phyloP scores from a whole-genome alignment of 345 rosid genomes.

The Corymbia maculata region DNA sequence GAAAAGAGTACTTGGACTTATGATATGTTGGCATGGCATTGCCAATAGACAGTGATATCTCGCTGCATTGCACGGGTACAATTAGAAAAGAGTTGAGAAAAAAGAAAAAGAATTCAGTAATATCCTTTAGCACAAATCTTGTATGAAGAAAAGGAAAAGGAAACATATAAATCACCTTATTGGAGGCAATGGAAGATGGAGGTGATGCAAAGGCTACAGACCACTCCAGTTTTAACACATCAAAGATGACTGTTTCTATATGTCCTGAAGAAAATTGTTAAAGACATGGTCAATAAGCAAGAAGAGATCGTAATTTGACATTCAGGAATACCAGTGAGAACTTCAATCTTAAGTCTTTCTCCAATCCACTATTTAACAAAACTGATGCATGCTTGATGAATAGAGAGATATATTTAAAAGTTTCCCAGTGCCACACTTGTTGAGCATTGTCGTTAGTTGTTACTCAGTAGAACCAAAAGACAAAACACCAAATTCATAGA shows the following conservation, averaged over 20 bases:
- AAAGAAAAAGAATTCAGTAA: not conserved
- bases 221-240: too few species aligned
- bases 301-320: not conserved
- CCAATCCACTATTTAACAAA: not conserved
- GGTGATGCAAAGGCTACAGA: slow-evolving; percentile 61
- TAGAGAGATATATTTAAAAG: not conserved
- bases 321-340: not conserved
- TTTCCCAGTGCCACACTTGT: not conserved
- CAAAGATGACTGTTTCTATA: too few species aligned
- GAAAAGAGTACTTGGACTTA: not conserved
- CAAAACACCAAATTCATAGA: not conserved
- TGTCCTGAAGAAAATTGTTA: too few species aligned
- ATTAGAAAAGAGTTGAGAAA: not conserved
- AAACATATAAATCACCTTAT: slow-evolving; percentile 36
- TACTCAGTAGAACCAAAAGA: not conserved
- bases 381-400: not conserved
- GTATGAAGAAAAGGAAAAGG: not conserved
- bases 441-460: not conserved
- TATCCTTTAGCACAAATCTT: not conserved
- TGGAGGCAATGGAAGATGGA: slow-evolving; percentile 59
- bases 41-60: too few species aligned
- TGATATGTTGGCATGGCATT: not conserved
- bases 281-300: not conserved
- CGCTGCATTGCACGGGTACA: not conserved
- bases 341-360: not conserved